Percentiles rank a stretch among this genome's conserved stretches.
phyloP scores from a whole-genome alignment of 352 stramenopile genomes.

The Phytophthora megakarya region DNA sequence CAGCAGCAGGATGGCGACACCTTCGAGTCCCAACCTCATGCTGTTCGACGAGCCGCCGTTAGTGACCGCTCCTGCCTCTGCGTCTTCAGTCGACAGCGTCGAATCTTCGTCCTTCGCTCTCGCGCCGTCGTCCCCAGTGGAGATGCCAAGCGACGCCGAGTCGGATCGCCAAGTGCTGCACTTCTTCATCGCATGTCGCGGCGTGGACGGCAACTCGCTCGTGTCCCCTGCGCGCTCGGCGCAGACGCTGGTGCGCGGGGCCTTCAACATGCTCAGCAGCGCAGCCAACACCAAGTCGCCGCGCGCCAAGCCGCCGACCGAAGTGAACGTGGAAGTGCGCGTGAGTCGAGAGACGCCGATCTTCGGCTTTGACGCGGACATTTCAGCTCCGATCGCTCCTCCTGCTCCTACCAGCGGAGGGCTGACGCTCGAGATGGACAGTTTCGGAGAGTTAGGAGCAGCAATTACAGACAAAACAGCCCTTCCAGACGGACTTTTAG shows the following conservation, averaged over 20 bases:
- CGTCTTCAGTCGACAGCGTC: constrained; percentile 7
- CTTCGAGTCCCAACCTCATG: constrained; percentile 51
- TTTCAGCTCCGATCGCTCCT: constrained; percentile 6
- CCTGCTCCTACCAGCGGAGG: neutral
- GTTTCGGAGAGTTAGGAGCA: constrained; percentile 7
- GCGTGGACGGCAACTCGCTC: constrained; percentile 60
- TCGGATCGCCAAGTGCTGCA: constrained; percentile 39
- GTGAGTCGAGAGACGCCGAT: constrained; percentile 57
- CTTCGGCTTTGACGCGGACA: constrained; percentile 22
- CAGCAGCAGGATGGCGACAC: constrained; percentile 24
- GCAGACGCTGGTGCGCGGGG: constrained; percentile 77
- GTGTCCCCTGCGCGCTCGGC: constrained; percentile 57
- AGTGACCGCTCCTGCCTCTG: constrained; percentile 3
- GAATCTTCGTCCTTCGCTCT: neutral
- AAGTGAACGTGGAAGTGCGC: constrained; percentile 76
- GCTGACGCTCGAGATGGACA: constrained; percentile 23
- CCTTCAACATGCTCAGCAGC: constrained; percentile 69
- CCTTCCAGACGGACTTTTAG: constrained; percentile 36
- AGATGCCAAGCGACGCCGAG: constrained; percentile 9
- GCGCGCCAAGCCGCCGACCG: constrained; percentile 51
- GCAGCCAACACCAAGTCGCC: constrained; percentile 47
- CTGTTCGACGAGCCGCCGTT: constrained; percentile 43
- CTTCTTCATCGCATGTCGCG: constrained; percentile 76
- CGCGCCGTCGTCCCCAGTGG: constrained; percentile 4
- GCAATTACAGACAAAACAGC: constrained; percentile 18